These are phyloP conservation scores for Diversispora epigaea DNA, from an alignment of 192 early-diverging fungal species.

Conservation along the genomic window DNA sequence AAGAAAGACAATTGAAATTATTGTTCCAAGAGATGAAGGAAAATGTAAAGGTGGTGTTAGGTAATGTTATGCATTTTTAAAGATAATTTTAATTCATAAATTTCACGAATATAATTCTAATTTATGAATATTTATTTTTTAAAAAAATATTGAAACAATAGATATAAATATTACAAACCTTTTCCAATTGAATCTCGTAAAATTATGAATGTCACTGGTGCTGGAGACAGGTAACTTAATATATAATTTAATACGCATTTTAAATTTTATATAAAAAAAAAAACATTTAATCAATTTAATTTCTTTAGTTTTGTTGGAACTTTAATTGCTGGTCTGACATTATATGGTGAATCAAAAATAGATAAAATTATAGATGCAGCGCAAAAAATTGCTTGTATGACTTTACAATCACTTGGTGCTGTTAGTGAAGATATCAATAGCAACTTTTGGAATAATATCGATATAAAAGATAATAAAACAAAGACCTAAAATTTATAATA, in stretches of 20 bases:
- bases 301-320: constrained; percentile 66
- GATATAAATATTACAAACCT: constrained; percentile 40
- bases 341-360: constrained; percentile 30
- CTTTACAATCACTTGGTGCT: constrained; percentile 41
- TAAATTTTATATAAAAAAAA: neutral
- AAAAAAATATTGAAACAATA: neutral
- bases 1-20: neutral
- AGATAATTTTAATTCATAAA: neutral
- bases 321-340: constrained; percentile 53
- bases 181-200: constrained; percentile 31
- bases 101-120: neutral
- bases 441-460: neutral
- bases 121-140: neutral
- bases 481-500: no score
- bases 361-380: constrained; percentile 38
- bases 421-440: constrained; percentile 31
- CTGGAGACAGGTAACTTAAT: constrained; percentile 62
- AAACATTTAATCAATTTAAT: constrained; percentile 31
- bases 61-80: neutral
- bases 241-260: neutral
- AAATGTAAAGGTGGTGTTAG: neutral
- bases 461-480: neutral
- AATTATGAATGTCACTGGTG: constrained; percentile 71
- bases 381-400: constrained; percentile 37
- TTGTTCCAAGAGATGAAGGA: neutral